These are phyloP conservation scores for Arthrobotrys musiformis DNA, from an alignment of 2,329 filamentous ascomycete species.

Conservation along the genomic window DNA sequence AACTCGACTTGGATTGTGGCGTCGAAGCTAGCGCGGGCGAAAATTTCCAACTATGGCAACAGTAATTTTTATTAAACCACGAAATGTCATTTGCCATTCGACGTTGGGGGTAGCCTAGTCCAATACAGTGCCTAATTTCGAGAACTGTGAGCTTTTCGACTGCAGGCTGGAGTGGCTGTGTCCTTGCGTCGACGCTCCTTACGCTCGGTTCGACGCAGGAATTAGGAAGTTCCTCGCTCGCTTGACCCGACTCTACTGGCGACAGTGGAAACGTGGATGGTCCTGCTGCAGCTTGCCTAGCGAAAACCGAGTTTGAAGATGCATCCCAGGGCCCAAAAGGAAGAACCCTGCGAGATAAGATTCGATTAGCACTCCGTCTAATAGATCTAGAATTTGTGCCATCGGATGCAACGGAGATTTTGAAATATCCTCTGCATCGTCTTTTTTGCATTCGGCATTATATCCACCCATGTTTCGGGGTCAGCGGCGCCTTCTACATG, in stretches of 20 bases:
- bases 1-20: slow-evolving; percentile 30
- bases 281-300: slow-evolving; percentile 38
- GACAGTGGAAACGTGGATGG: slow-evolving; percentile 39
- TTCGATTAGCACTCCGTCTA: slow-evolving; percentile 25
- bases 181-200: slow-evolving; percentile 13
- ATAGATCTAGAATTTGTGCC: slow-evolving; percentile 31
- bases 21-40: slow-evolving; percentile 11
- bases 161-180: slow-evolving; percentile 47
- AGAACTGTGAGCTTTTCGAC: slow-evolving; percentile 22
- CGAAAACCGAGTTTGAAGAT: slow-evolving; percentile 24
- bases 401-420: slow-evolving; percentile 11
- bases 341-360: slow-evolving; percentile 54
- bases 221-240: slow-evolving; percentile 52
- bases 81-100: background rate
- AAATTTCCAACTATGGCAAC: slow-evolving; percentile 29
- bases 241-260: slow-evolving; percentile 43
- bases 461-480: slow-evolving; percentile 5
- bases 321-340: slow-evolving; percentile 32
- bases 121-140: slow-evolving; percentile 46
- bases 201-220: slow-evolving; percentile 29
- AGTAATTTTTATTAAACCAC: slow-evolving; percentile 1
- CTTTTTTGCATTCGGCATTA: background rate
- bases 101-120: slow-evolving; percentile 28
- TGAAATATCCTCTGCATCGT: background rate
- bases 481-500: slow-evolving; percentile 40